Evolutionary conservation across 441 rosid genomes (phyloP), one percentile per base, ranked within the genome.

Genomic region (Syzygium malaccense): DNA sequence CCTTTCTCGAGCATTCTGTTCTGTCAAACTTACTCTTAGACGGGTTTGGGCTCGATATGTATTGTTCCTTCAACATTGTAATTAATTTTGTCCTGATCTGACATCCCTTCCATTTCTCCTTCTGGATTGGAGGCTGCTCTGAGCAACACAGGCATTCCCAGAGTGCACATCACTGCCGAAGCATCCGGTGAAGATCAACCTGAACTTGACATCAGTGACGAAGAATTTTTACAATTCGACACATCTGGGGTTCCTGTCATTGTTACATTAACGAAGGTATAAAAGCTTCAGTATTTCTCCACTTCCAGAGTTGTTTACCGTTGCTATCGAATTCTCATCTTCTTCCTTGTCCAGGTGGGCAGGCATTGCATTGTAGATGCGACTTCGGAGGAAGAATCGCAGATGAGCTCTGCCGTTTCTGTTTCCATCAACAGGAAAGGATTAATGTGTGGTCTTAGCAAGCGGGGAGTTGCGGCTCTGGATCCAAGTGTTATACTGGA

Each of bases 381-480:
- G 56, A 96, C 99, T 87, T 90, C 92, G 20, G 99, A 97, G 90
- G 98, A 97, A 89, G 97, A 98, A 93, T 96, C 99, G 14, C 97
- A 96, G 89, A 96, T 98, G 97, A 96, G 94, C 94, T 95, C 99
- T 28, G 99, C 96, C 68, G 93, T 96, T 57, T 96, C 97, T 13
- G 86, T 96, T 87, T 96, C 99, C 7, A 89, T 96, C 85, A 96
- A 94, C 80, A 91, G 95, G 89, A 91, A 87, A 66, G 98, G 98
- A 17, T 97, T 93, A 53, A 93, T 95, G 8, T 96, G 99, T 75
- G 99, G 99, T 26, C 89, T 95, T 87, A 93, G 92, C 53, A 96
- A 95, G 89, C 91, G 99, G 58, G 98, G 99, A 20, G 96, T 98
- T 62, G 93, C 92, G 1, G 98, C 98, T 56, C 92, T 96, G 55